Percentiles rank a stretch among this genome's conserved stretches.
These are phyloP conservation scores for Colletotrichum aenigma DNA, from an alignment of 2,329 filamentous ascomycete species.

Conservation along the genomic window DNA sequence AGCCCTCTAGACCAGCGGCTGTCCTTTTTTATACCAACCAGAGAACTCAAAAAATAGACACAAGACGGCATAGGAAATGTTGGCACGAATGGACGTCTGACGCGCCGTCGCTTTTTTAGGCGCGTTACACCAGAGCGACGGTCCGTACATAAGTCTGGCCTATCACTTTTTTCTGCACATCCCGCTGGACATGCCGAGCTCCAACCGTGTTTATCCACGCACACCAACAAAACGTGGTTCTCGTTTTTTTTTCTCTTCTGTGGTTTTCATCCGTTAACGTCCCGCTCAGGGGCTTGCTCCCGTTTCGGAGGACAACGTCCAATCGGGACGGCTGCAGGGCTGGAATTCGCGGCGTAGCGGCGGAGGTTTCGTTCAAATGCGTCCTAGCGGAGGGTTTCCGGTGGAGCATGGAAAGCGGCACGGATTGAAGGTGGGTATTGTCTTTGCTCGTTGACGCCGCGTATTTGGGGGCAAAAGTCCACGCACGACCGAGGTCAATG, in stretches of 20 bases:
- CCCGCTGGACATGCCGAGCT: background rate
- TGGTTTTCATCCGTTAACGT: background rate
- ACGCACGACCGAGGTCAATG: background rate
- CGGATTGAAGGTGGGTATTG: background rate
- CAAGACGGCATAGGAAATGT: background rate
- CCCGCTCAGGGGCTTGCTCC: background rate
- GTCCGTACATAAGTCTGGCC: background rate
- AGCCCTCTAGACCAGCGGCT: background rate
- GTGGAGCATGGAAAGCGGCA: background rate
- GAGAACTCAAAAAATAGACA: background rate
- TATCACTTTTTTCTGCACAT: background rate
- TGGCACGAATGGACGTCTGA: background rate
- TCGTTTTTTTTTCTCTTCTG: background rate
- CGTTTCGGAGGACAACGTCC: background rate
- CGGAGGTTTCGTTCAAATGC: conserved; percentile 6
- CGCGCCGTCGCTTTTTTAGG: background rate
- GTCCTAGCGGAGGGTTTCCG: background rate
- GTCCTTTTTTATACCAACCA: background rate
- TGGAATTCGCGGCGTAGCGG: background rate
- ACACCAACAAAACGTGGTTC: background rate
- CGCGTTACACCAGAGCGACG: background rate
- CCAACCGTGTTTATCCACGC: background rate
- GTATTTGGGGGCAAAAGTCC: background rate
- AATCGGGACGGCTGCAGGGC: background rate
- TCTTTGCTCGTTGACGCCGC: background rate